Evolutionary conservation across 192 early-diverging fungal species (phyloP), one percentile per base, ranked within the genome.

Genomic region (Allomyces macrogynus): DNA sequence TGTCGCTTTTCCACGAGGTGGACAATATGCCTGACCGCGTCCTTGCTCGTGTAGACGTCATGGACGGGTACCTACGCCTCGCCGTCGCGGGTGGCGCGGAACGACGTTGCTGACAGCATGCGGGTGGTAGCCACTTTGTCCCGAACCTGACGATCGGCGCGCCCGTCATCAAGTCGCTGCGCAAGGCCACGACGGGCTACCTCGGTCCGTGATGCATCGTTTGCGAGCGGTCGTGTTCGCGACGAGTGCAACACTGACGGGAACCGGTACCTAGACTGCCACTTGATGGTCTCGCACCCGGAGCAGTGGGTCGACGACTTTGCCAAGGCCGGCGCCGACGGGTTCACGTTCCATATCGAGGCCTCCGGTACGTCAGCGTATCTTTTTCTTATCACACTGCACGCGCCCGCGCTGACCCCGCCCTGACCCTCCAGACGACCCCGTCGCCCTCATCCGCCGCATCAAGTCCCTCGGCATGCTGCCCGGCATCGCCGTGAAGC

Each of bases 71-170:
- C 79, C 76, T 49, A 42, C 14, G 10, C 49, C 32, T 40, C 32
- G 32, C 32, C 32, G 32, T 40, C 32, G 4, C 3, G 7, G 32
- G 32, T 40, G 32, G 32, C 32, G 32, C 32, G 5, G 3, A 40
- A 40, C 32, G 7, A 40, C 32, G 32, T 40, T 40, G 32, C 32
- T 40, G 32, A 40, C 32, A 7, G 3, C 26, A 3, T 4, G 32
- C 3, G 32, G 32, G 32, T 40, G 32, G 32, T 73, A 87, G 94
- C 10, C 94, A 97, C 70, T 97, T 97, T 77, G 94, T 97, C 12
- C 94, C 94, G 63, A 97, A 97, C 77, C 76, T 97, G 44, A 94
- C 94, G 14, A 83, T 93, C 16, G 94, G 94, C 14, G 89, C 92
- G 5, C 94, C 94, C 22, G 85, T 97, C 60, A 89, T 97, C 71